A percentile compares a stretch with the other conserved stretches of the same genome.
Conservation (phyloP, 768 basidiomycete species). For the Rhodocollybia butyracea region DNA sequence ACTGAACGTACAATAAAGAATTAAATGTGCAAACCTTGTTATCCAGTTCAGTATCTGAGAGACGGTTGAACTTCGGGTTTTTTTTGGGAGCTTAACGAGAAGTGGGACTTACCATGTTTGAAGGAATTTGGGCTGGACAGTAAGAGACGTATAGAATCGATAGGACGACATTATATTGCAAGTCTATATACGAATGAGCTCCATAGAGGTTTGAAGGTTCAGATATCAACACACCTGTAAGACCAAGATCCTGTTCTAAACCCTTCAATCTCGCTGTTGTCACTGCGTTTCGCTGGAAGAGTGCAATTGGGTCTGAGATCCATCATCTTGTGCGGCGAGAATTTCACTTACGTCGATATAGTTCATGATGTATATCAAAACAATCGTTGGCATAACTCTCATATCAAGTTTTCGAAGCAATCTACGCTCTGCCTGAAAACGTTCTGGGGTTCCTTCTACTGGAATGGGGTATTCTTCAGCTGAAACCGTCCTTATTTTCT, state of each 20-base stretch:
- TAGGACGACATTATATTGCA: conserved; percentile 50
- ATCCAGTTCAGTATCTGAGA: conserved; percentile 60
- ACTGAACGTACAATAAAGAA: background rate
- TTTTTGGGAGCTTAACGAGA: no score
- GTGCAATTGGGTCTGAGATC: background rate
- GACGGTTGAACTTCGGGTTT: no score
- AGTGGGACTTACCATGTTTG: conserved; percentile 59
- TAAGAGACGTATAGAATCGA: conserved; percentile 58
- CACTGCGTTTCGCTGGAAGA: conserved; percentile 42
- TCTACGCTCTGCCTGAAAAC: conserved; percentile 33
- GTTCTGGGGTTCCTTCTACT: conserved; percentile 18
- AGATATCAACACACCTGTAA: conserved; percentile 33
- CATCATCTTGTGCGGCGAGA: no score
- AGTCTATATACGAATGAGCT: conserved; percentile 30
- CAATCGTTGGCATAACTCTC: conserved; percentile 53
- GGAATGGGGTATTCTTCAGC: background rate
- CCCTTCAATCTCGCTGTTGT: conserved; percentile 49
- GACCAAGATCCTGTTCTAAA: conserved; percentile 43
- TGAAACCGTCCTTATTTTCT: background rate
- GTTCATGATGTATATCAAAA: conserved; percentile 65
- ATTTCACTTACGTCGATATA: conserved; percentile 71
- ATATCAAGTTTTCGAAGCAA: conserved; percentile 56
- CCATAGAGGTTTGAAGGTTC: conserved; percentile 5
- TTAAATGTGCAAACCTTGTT: conserved; percentile 36
- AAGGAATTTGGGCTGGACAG: conserved; percentile 62